Base-by-base conservation (phyloP, 306 rosid genomes). In the Hippophae rhamnoides region DNA sequence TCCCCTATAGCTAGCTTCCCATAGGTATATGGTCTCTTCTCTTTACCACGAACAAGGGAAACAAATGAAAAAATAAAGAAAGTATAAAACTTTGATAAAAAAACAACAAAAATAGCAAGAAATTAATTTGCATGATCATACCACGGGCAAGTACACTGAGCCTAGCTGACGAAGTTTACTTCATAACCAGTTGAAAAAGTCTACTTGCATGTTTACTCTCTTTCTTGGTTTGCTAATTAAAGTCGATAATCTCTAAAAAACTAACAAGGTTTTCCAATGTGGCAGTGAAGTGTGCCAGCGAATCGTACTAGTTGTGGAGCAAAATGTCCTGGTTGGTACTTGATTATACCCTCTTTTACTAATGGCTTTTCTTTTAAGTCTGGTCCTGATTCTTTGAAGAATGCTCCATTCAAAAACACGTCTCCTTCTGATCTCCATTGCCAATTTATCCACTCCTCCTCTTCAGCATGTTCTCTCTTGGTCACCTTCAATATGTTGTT, bases 351-450 rank as follows among this genome's bases (percentile, higher is more conserved):
- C 8, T 27, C 5, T 38, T 46, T 78, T 7, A 78, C 49, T 60
- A 44, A 69, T 38, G 79, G 82, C 10, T 73, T 69, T 10, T 47
- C 5, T 1, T 2, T 46, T 1, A 74, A 52, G 0, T 51, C 67
- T 6, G 65, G 18, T 6, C 95, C 95, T 1, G 94, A 82, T 56
- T 78, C 41, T 0, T 44, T 3, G 44, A 90, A 90, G 69, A 7
- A 75, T 14, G 95, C 95, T 26, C 95, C 97, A 40, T 86, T 86
- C 75, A 84, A 2, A 67, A 75, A 47, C 48, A 66, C 44, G 40
- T 90, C 97, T n/a, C 83, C 83, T 56, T 84, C 79, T 10, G 97
- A 90, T 74, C 83, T 80, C 95, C 95, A 90, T 47, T 61, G 80
- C 97, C 97, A 84, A 0, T 5, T 13, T 58, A 13, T 53, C 95